These are phyloP conservation scores for Salix caprea DNA, from an alignment of 345 rosid genomes.

Conservation along the genomic window DNA sequence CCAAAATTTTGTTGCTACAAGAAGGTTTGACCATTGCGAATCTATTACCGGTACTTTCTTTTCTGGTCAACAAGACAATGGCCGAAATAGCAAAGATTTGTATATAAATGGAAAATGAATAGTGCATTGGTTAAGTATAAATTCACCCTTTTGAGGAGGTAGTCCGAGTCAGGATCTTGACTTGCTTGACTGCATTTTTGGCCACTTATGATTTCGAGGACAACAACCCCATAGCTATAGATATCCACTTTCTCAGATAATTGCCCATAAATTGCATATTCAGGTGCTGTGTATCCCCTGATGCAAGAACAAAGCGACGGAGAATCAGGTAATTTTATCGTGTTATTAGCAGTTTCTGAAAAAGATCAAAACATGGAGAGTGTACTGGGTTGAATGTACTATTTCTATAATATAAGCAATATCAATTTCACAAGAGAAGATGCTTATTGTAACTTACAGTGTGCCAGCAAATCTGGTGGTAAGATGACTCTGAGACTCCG, in stretches of 20 bases:
- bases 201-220: conserved; percentile 39
- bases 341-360: too few species aligned
- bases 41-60: too few species aligned
- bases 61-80: too few species aligned
- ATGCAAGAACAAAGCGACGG: too few species aligned
- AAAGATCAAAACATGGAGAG: too few species aligned
- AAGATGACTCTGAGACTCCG: conserved; percentile 39
- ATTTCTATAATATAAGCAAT: not conserved
- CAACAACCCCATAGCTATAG: conserved; percentile 41
- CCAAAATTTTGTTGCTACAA: too few species aligned
- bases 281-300: conserved; percentile 42
- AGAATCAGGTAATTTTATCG: too few species aligned
- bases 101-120: conserved; percentile 6
- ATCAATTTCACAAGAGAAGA: not conserved
- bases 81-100: too few species aligned
- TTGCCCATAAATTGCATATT: conserved; percentile 40
- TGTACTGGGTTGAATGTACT: too few species aligned
- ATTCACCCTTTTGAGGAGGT: conserved; percentile 23
- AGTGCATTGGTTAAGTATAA: not conserved
- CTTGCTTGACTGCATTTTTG: conserved; percentile 19
- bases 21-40: too few species aligned
- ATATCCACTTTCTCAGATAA: conserved; percentile 38
- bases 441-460: conserved; percentile 24
- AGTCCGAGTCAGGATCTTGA: conserved; percentile 9
- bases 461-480: conserved; percentile 50